Evolutionary conservation across 2,329 filamentous ascomycete species (phyloP), one percentile per base, ranked within the genome.

Genomic region (Lecanicillium sp.): DNA sequence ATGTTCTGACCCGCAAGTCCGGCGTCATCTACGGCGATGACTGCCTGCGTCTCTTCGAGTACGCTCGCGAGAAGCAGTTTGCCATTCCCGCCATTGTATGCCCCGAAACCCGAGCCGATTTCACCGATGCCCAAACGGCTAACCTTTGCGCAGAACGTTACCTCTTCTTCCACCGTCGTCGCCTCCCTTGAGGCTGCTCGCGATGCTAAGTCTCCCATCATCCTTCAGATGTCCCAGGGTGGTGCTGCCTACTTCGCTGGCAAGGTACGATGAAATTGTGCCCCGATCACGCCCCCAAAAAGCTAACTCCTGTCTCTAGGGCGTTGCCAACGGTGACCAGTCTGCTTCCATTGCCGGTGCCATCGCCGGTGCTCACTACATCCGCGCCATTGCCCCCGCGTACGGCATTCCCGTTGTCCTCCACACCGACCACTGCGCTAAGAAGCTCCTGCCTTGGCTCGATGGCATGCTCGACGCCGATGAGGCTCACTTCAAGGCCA

Each of bases 361-460:
- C 67, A 72, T 97, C 56, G 90, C 93, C 55, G 90, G 80, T 60
- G 93, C 93, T 59, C 87, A 95, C 76, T 97, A 88, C 78, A 89
- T 96, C 74, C 88, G 90, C 65, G 76, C 86, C 58, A 74, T 97
- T 62, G 89, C 93, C 44, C 88, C 91, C 52, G 60, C 79, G 59
- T 98, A 98, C 73, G 89, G 85, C 60, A 75, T 97, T 57, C 91
- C 91, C 62, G 89, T 95, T 59, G 77, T 97, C 61, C 83, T 97
- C 52, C 90, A 96, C 82, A 94, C 91, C 67, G 93, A 98, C 70
- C 93, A 97, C 79, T 95, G 91, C 74, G 91, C 93, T 67, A 97
- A 97, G 87, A 97, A 97, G 84, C 88, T 97, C 51, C 84, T 97
- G 50, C 93, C 93, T 54, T 97, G 91, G 91, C 77, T 97, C 67